Evolutionary conservation across 257 asterid genomes (phyloP), one percentile per base, ranked within the genome.

Genomic region (Striga asiatica): DNA sequence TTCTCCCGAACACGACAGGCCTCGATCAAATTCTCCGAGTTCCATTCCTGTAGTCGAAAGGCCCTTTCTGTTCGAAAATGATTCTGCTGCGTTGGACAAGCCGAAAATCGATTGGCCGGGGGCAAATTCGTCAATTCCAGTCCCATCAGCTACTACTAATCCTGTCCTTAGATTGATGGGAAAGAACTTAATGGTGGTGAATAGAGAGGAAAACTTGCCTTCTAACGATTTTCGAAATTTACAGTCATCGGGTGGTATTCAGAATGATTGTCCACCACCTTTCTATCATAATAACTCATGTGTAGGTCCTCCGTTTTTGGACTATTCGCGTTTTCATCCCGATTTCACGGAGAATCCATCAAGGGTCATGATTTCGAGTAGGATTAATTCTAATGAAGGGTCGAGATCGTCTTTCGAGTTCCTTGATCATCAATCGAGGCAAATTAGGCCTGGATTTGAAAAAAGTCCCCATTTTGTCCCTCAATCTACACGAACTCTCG

Each of bases 121-220:
- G 49, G 31, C 56, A 45, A 62, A 65, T 50, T 13, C 25, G 37
- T 14, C 50, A 23, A 23, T 58, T 42, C 39, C 66, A 35, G 34
- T 68, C 82, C 6, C 67, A 1, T 35, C 84, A 0, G 58, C 80
- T 8, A 64, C 74, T 42, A 57, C 81, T 13, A 83, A 49, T 66
- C 76, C 88, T 8, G 74, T 83, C 32, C 75, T 84, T 56, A 61
- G 94, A 67, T 69, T 84, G 64, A 84, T 84, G 94, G 94, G 94
- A 14, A 84, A 84, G 71, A 67, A 84, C 71, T 68, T 84, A 53
- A 71, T 79, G 85, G 81, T 84, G 56, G 68, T 78, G 66, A 81
- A 69, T 69, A 76, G 74, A 50, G 86, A 76, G 4, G 79, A 71
- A 60, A 67, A 37, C n/a, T 8, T 39, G 8, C 24, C 54, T 28